These are phyloP conservation scores for Sclerotinia spermophila DNA, from an alignment of 2,329 filamentous ascomycete genomes.

Conservation along the genomic window DNA sequence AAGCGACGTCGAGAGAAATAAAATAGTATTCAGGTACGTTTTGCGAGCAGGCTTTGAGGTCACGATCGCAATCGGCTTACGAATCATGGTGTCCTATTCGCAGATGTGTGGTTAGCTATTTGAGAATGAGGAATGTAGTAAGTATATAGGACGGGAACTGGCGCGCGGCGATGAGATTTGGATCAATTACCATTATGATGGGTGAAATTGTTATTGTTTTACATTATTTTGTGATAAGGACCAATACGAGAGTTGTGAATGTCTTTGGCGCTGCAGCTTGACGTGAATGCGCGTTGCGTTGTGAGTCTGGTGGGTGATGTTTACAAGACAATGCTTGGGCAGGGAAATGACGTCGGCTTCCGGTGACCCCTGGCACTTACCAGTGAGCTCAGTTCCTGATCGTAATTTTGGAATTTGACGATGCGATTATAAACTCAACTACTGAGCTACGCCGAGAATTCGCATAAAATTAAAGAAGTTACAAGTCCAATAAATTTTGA, in stretches of 20 bases:
- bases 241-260: neutral
- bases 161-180: neutral
- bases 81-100: constrained; percentile 47
- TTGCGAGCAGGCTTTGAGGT: constrained; percentile 60
- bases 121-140: neutral
- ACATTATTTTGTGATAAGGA: neutral
- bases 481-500: neutral
- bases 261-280: neutral
- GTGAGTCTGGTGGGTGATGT: constrained; percentile 4
- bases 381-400: neutral
- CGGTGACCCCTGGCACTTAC: neutral
- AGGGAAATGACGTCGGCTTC: constrained; percentile 14
- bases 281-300: constrained; percentile 1
- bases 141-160: neutral
- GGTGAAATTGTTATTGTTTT: neutral
- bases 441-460: neutral
- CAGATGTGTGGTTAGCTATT: neutral
- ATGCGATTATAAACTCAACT: neutral
- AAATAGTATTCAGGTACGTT: constrained; percentile 56
- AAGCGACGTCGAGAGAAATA: constrained; percentile 44
- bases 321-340: constrained; percentile 2
- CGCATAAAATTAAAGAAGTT: neutral
- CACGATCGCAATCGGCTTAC: constrained; percentile 51
- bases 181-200: neutral
- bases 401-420: neutral